Base-by-base conservation (phyloP, 2,329 filamentous ascomycete genomes). In the Venturia aucupariae region DNA sequence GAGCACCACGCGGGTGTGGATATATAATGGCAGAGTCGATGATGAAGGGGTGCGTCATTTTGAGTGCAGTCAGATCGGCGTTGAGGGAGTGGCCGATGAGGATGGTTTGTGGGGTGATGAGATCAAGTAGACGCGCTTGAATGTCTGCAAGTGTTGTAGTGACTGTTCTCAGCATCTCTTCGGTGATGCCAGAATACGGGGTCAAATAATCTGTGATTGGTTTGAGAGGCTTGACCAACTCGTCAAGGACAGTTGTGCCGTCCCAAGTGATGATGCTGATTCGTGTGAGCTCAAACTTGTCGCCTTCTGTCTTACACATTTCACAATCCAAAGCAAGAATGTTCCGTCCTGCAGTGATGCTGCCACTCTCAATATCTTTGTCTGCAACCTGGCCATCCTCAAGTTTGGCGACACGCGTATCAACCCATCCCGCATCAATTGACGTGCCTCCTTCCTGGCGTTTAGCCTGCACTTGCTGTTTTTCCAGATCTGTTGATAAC, bases 161-260 rank as follows among this genome's bases (percentile, higher is more conserved):
- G 46, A 97, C 87, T 41, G 87, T 82, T 48, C 86, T 84, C 39
- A 99, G 84, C 84, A 92, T 92, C 68, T 87, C 85, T 70, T 89
- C 83, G 3, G 93, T 99, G 72, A 99, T 97, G 67, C 94, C 94
- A 0, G 94, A 99, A 24, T 72, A 81, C 69, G 83, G 87, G 1
- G 94, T 99, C 48, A 99, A 82, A 73, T 99, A 97, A 79, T 99
- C 89, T 65, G 85, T 88, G 71, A 99, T 92, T n/a, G 90, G 88
- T 68, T 89, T 87, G 55, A 87, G 82, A 0, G 94, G 94, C 77
- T 94, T 95, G 71, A 99, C 94, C 15, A 97, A 84, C 76, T 96
- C 90, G 73, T 99, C 94, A 62, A 97, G 77, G 19, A 96, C 81
- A 11, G 90, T 83, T 41, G 86, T 84, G 60, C 92, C 92, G 69